These are phyloP conservation scores for Cucumis melo DNA, from an alignment of 306 rosid genomes.

Conservation along the genomic window DNA sequence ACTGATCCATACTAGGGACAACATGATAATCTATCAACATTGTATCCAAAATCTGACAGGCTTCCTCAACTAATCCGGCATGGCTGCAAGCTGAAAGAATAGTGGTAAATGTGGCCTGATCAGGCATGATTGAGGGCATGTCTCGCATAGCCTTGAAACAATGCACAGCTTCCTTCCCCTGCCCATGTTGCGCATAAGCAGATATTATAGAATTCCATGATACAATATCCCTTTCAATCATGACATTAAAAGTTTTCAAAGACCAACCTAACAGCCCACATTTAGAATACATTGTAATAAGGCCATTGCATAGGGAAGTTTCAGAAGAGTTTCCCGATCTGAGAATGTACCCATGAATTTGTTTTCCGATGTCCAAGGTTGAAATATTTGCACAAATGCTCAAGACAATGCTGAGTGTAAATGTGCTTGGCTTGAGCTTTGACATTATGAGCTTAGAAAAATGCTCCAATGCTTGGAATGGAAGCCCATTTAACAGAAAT, in stretches of 20 bases:
- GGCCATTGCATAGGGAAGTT: slow-evolving; percentile 39
- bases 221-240: slow-evolving; percentile 46
- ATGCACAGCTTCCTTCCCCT: slow-evolving; percentile 48
- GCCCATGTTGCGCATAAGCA: slow-evolving; percentile 65
- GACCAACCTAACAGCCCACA: slow-evolving; percentile 52
- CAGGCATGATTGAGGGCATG: slow-evolving; percentile 36
- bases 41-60: slow-evolving; percentile 32
- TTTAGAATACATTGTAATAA: slow-evolving; percentile 60
- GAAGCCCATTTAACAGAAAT: slow-evolving; percentile 37
- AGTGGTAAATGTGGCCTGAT: slow-evolving; percentile 54
- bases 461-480: slow-evolving; percentile 35
- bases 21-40: slow-evolving; percentile 38
- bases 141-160: slow-evolving; percentile 49
- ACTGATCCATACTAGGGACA: slow-evolving; percentile 49
- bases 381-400: slow-evolving; percentile 55
- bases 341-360: slow-evolving; percentile 48
- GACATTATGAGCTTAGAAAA: slow-evolving; percentile 34
- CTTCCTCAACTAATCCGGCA: slow-evolving; percentile 55
- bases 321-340: slow-evolving; percentile 29
- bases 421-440: slow-evolving; percentile 38
- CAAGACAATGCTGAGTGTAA: slow-evolving; percentile 45
- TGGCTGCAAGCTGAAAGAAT: slow-evolving; percentile 79
- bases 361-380: slow-evolving; percentile 51
- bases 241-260: slow-evolving; percentile 41
- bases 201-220: slow-evolving; percentile 78